Base-by-base conservation (phyloP, 208 protist species). In the Leptomonas seymouri region DNA sequence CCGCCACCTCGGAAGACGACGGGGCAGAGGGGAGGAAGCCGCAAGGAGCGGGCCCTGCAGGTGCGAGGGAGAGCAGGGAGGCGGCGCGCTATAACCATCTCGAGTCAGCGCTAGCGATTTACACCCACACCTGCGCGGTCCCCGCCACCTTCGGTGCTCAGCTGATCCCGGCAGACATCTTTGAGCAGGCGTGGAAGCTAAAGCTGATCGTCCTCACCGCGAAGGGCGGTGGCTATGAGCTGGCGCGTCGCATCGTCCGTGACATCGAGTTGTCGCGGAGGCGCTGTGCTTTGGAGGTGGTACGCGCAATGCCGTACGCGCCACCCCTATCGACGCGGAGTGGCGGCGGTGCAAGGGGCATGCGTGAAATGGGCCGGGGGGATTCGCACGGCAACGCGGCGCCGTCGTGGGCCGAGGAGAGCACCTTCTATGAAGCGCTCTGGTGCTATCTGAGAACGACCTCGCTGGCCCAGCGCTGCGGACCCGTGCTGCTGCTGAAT, bases 401-500 rank as follows among this genome's bases (percentile, higher is more conserved):
- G 14, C 55, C 18, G 5, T 20, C 28, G 25, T 23, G 12, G 18
- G 58, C 50, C 1, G 62, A 58, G 6, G 50, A 67, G 15, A 50
- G 58, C 28, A 34, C 54, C 8, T 70, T 70, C 31, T 62, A 27
- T 0, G 55, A 62, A 23, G 51, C 28, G 42, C 7, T 70, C 53
- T 51, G 27, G 53, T 36, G 49, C n/a, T 70, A 76, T 49, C 55
- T 67, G 23, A 50, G 55, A 30, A 48, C 27, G 34, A 67, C 61
- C 36, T 60, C 70, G 42, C 61, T 77, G 36, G 44, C 48, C 36
- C 45, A 61, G 31, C 74, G 68, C 2, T 71, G 69, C 21, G 80
- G 80, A 1, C 30, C 76, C 12, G 71, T 86, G 41, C 55, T 80
- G 20, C 57, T 86, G 34, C 71, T 86, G 30, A 86, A 86, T 63